Evolutionary conservation across 2,329 filamentous ascomycete species (phyloP).

Genomic region (Knufia fluminis): DNA sequence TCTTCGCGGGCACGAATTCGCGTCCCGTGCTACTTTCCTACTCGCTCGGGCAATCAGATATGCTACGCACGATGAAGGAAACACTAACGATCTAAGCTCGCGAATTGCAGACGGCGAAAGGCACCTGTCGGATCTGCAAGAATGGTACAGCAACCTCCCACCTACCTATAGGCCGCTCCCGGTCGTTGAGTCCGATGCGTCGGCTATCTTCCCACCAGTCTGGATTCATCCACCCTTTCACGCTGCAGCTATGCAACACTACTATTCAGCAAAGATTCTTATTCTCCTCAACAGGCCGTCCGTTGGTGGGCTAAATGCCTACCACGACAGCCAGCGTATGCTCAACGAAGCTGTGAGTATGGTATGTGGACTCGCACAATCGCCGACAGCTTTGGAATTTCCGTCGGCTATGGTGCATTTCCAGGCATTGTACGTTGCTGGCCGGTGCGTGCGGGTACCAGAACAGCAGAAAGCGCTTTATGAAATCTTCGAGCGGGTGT

Average conservation of each 20-base stretch:
- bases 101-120: constrained; percentile 40
- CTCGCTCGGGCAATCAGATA: constrained; percentile 51
- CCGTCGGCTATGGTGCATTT: constrained; percentile 22
- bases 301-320: constrained; percentile 41
- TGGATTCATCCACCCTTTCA: constrained; percentile 45
- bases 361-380: constrained; percentile 25
- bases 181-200: constrained; percentile 20
- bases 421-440: constrained; percentile 22
- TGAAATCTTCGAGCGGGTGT: constrained; percentile 4
- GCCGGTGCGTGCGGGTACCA: constrained; percentile 6
- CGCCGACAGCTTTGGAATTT: constrained; percentile 18
- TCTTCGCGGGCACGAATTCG: constrained; percentile 47
- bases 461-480: constrained; percentile 7
- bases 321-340: constrained; percentile 24
- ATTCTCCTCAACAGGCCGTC: constrained; percentile 46
- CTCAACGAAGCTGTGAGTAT: constrained; percentile 18
- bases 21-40: constrained; percentile 45
- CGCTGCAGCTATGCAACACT: constrained; percentile 43
- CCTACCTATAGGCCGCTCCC: constrained; percentile 35
- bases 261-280: constrained; percentile 45
- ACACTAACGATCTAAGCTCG: constrained; percentile 33
- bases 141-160: constrained; percentile 40
- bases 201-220: constrained; percentile 35
- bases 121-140: constrained; percentile 41
- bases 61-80: constrained; percentile 43